Conservation (phyloP, 2,329 filamentous ascomycete genomes). For the Chaetothyriales sp. region DNA sequence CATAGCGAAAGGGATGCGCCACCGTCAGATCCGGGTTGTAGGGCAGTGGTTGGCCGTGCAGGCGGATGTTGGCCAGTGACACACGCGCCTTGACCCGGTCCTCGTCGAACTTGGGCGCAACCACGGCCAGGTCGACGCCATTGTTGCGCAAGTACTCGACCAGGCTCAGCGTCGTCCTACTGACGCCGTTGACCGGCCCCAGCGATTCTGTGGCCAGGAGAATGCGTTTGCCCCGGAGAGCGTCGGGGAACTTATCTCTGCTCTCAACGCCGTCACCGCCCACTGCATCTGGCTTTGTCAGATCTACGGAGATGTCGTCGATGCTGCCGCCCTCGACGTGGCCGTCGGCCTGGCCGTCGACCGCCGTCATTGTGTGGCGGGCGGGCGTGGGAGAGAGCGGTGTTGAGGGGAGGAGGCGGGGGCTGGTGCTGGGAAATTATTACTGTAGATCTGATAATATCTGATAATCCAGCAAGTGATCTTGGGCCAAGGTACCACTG, state of each 20-base stretch:
- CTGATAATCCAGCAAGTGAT: no score
- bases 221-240: slow-evolving; percentile 47
- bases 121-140: slow-evolving; percentile 51
- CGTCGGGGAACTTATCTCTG: slow-evolving; percentile 26
- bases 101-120: slow-evolving; percentile 46
- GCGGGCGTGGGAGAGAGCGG: no score
- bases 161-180: slow-evolving; percentile 54
- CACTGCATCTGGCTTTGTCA: no score
- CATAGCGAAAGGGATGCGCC: slow-evolving; percentile 54
- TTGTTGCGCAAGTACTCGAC: slow-evolving; percentile 53
- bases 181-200: slow-evolving; percentile 61
- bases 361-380: no score
- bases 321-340: no score
- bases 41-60: slow-evolving; percentile 52
- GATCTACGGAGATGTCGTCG: no score
- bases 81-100: slow-evolving; percentile 33
- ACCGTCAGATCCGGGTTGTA: slow-evolving; percentile 60
- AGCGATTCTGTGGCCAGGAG: slow-evolving; percentile 59
- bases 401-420: no score
- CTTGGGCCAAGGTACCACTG: no score
- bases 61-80: slow-evolving; percentile 38
- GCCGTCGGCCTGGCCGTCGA: no score
- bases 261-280: neutral
- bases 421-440: no score
- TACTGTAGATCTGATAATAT: no score